Evolutionary conservation across 1,139 yeast genomes (phyloP).

Genomic region (Ogataea hybrid): DNA sequence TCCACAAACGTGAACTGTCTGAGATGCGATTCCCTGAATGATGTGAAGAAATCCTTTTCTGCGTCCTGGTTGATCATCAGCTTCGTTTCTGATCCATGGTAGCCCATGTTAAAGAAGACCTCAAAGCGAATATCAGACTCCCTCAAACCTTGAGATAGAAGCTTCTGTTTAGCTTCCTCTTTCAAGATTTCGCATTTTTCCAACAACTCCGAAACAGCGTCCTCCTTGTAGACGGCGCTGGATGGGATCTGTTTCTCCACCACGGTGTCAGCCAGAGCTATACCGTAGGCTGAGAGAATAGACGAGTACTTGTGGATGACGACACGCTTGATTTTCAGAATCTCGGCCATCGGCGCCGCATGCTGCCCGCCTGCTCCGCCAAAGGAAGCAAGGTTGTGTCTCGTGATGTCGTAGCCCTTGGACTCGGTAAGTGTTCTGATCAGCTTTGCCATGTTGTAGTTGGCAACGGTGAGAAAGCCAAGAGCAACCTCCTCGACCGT

Average conservation of each 20-base stretch:
- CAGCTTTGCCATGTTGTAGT: conserved; percentile 51
- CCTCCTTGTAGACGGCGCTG: conserved; percentile 33
- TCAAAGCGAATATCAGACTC: conserved; percentile 6
- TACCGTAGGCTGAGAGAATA: conserved; percentile 8
- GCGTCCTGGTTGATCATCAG: conserved; percentile 51
- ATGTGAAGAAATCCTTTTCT: conserved; percentile 6
- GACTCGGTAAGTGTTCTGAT: conserved; percentile 50
- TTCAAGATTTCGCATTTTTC: conserved; percentile 15
- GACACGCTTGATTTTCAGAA: conserved; percentile 7
- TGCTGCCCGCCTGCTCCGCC: conserved; percentile 66
- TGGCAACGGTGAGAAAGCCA: conserved; percentile 50
- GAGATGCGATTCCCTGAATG: conserved; percentile 30
- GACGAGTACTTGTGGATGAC: conserved; percentile 11
- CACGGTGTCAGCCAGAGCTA: conserved; percentile 11
- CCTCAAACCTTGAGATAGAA: conserved; percentile 41
- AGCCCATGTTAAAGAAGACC: conserved; percentile 64
- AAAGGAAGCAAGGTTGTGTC: conserved; percentile 45
- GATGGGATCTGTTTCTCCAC: conserved; percentile 28
- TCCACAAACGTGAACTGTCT: conserved; percentile 41
- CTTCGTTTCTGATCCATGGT: conserved; percentile 81
- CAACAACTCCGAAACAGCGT: conserved; percentile 7
- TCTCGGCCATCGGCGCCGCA: conserved; percentile 44
- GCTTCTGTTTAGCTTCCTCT: conserved; percentile 16
- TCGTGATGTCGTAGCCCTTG: conserved; percentile 41
- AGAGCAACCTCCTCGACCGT: conserved; percentile 41